phyloP scores from a whole-genome alignment of 768 basidiomycete genomes.

The Naematelia aurantialba region DNA sequence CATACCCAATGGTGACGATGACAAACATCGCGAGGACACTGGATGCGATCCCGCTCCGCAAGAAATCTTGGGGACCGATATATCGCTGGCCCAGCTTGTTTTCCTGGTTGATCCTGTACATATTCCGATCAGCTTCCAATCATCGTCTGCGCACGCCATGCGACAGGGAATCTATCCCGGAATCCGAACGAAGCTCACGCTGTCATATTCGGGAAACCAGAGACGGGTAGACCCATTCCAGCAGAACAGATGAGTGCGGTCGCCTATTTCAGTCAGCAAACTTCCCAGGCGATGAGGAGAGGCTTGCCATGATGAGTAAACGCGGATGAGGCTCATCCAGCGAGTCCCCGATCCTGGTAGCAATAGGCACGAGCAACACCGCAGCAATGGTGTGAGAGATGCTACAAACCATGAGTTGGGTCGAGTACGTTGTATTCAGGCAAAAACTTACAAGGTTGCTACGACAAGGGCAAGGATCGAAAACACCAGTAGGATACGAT shows the following conservation, averaged over 20 bases:
- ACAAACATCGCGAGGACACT: conserved; percentile 82
- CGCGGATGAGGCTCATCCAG: conserved; percentile 68
- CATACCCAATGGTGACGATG: conserved; percentile 77
- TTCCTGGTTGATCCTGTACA: conserved; percentile 65
- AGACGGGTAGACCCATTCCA: conserved; percentile 98
- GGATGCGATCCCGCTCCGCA: conserved; percentile 92
- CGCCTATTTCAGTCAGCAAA: conserved; percentile 22
- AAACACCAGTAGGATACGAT: conserved; percentile 67
- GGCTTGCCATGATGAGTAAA: conserved; percentile 70
- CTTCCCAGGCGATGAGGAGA: background rate
- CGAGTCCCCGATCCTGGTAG: conserved; percentile 78
- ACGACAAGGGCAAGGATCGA: conserved; percentile 54
- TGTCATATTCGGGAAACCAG: conserved; percentile 98
- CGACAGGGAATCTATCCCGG: background rate
- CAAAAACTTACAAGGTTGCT: conserved; percentile 46
- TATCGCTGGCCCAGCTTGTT: conserved; percentile 90
- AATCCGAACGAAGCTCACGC: too few relatives aligned
- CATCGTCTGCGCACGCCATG: background rate
- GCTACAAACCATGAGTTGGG: conserved; percentile 47
- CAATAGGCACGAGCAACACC: conserved; percentile 94
- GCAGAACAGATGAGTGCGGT: conserved; percentile 88
- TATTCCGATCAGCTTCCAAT: background rate
- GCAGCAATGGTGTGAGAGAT: conserved; percentile 98
- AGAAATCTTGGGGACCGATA: conserved; percentile 74
- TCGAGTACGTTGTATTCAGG: background rate